Evolutionary conservation across 257 asterid species (phyloP).

Genomic region (Solanum chaucha): DNA sequence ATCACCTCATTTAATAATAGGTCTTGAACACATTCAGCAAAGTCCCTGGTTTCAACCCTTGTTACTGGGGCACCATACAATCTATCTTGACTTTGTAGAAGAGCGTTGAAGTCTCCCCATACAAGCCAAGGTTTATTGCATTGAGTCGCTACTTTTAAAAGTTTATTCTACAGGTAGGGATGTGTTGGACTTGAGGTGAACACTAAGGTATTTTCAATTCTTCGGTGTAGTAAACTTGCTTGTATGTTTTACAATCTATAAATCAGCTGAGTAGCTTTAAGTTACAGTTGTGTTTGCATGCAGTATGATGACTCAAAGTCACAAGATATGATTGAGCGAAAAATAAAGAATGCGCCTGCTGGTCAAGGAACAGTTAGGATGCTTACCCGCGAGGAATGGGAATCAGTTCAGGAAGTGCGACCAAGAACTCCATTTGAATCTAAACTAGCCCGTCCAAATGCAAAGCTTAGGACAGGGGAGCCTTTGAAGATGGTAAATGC

Average conservation of each 20-base stretch:
- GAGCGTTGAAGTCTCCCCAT: background rate
- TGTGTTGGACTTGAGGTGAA: background rate
- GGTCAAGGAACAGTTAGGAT: conserved; percentile 90
- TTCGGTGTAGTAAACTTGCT: background rate
- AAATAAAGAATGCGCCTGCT: conserved; percentile 74
- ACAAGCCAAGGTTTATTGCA: background rate
- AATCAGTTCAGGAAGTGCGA: conserved; percentile 50
- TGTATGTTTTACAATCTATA: background rate
- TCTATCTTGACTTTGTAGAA: background rate
- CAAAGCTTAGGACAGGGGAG: conserved; percentile 28
- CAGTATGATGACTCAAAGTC: conserved; percentile 69
- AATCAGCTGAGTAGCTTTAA: background rate
- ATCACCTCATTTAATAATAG: background rate
- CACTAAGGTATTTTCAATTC: background rate
- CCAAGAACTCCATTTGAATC: conserved; percentile 93
- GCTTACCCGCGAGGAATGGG: conserved; percentile 93
- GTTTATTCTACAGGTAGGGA: background rate
- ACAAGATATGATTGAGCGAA: conserved; percentile 63
- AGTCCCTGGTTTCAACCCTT: background rate
- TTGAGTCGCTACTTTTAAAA: too few relatives aligned
- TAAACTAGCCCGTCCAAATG: conserved; percentile 64
- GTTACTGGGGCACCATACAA: background rate
- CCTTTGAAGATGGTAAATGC: conserved; percentile 17
- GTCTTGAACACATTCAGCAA: background rate
- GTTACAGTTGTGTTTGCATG: conserved; percentile 8